Evolutionary conservation across 495 filamentous ascomycete genomes (phyloP).

Genomic region (Trichoderma parareesei): DNA sequence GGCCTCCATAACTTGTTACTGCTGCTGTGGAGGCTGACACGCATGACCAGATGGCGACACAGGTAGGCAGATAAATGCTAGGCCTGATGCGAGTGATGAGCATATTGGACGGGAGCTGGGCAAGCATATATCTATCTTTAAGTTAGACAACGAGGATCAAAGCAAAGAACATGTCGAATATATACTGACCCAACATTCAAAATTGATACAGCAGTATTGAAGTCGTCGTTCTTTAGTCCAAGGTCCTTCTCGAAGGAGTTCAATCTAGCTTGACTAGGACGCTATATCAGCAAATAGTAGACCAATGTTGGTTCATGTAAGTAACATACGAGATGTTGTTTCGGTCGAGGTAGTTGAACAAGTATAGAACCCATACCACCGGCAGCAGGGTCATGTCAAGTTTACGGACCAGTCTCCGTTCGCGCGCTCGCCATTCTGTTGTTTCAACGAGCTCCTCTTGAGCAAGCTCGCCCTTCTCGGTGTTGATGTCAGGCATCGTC

Average conservation of each 20-base stretch:
- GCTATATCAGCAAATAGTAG: neutral
- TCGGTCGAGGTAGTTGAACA: conserved; percentile 75
- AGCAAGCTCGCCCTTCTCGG: neutral
- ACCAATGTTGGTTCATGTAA: conserved; percentile 12
- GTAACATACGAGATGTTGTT: conserved; percentile 36
- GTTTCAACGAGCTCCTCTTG: neutral
- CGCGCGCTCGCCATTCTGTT: conserved; percentile 15
- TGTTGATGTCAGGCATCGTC: neutral
- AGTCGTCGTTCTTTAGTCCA: conserved; percentile 36
- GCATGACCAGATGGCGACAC: conserved; percentile 50
- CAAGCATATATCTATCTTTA: conserved; percentile 41
- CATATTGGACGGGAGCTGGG: conserved; percentile 38
- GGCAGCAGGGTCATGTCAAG: conserved; percentile 58
- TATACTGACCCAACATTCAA: conserved; percentile 44
- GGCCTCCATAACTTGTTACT: conserved; percentile 42
- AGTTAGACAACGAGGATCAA: conserved; percentile 11
- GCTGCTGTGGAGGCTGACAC: conserved; percentile 48
- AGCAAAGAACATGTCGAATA: neutral
- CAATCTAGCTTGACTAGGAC: neutral
- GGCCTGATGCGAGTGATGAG: conserved; percentile 24
- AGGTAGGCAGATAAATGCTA: conserved; percentile 33
- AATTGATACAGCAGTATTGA: conserved; percentile 45
- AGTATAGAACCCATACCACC: conserved; percentile 49
- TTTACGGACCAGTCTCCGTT: conserved; percentile 49
- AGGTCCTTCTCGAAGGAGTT: conserved; percentile 39